Base-by-base conservation (phyloP, 352 stramenopile species). In the Phytophthora idaei region DNA sequence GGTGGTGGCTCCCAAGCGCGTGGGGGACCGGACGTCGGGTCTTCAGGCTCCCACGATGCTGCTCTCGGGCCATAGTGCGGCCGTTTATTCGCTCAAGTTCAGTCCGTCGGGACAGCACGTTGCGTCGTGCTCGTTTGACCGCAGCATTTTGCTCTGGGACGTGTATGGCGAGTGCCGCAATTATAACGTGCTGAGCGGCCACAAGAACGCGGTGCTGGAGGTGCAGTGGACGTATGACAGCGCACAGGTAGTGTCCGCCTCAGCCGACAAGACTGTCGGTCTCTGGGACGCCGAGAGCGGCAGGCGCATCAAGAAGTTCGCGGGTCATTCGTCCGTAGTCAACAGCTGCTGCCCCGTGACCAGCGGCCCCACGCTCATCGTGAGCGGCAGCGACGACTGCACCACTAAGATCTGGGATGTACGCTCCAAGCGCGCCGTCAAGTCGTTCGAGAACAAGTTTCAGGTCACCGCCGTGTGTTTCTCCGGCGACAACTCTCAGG, bases 121-220 rank as follows among this genome's bases (percentile, higher is more conserved):
- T 42, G 85, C 83, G 21, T 93, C 87, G 8, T 72, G 73, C 5
- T 95, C 87, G 5, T 92, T 93, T 64, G 85, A 93, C 36, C 78
- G 77, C 9, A 84, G 67, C 7, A 92, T 95, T 57, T 69, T 98
- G 41, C 67, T 98, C 11, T 98, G 93, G 93, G 88, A 97, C 62
- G 87, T 95, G 42, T 90, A 92, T 34, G 88, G 88, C 5, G 90
- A 96, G 36, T 98, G 92, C 72, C 74, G 78, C 46, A 99, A 99
- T 67, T 98, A 98, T 67, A 97, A 90, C 65, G 80, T 98, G n/a
- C 73, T 99, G 15, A 78, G 45, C 8, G 97, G 95, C 21, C 97
- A 99, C 76, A 98, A 98, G 79, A 99, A 98, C 76, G 95, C 96
- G 5, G 89, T 98, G 29, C 61, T 98, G 27, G 90, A 99, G 73